Conservation (phyloP, 257 asterid genomes). For the Striga asiatica region DNA sequence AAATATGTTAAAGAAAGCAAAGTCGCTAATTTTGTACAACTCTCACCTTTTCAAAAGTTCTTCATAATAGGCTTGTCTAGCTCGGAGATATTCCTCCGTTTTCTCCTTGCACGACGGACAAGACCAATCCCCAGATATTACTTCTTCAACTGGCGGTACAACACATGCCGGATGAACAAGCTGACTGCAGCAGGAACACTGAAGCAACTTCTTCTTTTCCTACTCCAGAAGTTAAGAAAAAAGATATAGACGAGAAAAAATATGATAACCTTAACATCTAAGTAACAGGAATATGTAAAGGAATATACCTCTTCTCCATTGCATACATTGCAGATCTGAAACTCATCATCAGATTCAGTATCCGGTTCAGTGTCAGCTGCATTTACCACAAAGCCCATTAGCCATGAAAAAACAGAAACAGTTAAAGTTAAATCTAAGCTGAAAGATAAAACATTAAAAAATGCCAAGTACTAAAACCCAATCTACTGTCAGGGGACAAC, state of each 20-base stretch:
- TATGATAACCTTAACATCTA: neutral
- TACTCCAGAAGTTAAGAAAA: conserved; percentile 16
- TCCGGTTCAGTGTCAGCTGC: conserved; percentile 72
- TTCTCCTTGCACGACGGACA: conserved; percentile 87
- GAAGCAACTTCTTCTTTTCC: conserved; percentile 94
- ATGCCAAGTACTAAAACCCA: no score
- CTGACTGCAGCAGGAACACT: conserved; percentile 81
- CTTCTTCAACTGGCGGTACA: conserved; percentile 75
- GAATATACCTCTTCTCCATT: conserved; percentile 69
- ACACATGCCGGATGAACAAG: conserved; percentile 75
- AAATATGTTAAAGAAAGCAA: neutral
- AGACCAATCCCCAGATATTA: conserved; percentile 64
- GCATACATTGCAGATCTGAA: conserved; percentile 87
- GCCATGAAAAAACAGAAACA: conserved; percentile 13
- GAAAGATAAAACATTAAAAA: neutral
- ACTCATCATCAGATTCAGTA: conserved; percentile 87
- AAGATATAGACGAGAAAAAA: neutral
- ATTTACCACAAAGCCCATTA: conserved; percentile 18
- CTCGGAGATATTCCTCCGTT: conserved; percentile 83
- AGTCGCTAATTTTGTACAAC: neutral
- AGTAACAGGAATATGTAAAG: conserved; percentile 2
- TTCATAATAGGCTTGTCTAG: conserved; percentile 57
- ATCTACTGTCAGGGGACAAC: no score
- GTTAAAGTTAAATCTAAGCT: neutral
- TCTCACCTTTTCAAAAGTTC: conserved; percentile 62